These are phyloP conservation scores for Dimargaris cristalligena DNA, from an alignment of 192 early-diverging fungal species.

Conservation along the genomic window DNA sequence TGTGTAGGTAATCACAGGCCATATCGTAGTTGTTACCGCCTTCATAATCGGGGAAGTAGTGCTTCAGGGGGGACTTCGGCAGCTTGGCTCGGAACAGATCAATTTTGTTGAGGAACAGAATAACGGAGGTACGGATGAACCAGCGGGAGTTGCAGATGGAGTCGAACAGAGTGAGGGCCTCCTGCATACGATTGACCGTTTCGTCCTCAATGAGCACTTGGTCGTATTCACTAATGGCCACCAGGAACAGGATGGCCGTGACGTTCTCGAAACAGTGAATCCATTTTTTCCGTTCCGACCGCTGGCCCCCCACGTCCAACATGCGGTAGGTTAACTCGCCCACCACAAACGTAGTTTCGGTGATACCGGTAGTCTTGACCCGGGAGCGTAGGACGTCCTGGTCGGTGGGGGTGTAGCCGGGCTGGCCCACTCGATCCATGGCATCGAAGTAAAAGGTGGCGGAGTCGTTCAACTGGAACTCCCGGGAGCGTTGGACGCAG, in stretches of 20 bases:
- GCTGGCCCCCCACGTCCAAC: conserved; percentile 97
- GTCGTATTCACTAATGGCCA: conserved; percentile 91
- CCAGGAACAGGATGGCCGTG: conserved; percentile 87
- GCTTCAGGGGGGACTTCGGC: conserved; percentile 58
- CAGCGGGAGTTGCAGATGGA: conserved; percentile 95
- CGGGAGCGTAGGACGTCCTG: conserved; percentile 94
- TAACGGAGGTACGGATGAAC: conserved; percentile 96
- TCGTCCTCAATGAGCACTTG: conserved; percentile 92
- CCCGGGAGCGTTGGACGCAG: conserved; percentile 62
- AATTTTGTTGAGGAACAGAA: conserved; percentile 97
- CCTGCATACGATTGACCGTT: conserved; percentile 90
- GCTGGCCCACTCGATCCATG: conserved; percentile 70
- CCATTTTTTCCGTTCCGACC: conserved; percentile 98
- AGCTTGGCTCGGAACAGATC: conserved; percentile 90
- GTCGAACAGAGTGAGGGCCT: conserved; percentile 90
- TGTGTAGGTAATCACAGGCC: conserved; percentile 61
- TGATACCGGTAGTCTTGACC: conserved; percentile 95
- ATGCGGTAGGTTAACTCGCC: conserved; percentile 87
- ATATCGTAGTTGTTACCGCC: conserved; percentile 56
- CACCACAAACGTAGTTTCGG: conserved; percentile 83
- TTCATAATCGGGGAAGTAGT: conserved; percentile 83
- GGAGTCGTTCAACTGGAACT: conserved; percentile 96
- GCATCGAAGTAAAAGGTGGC: conserved; percentile 92
- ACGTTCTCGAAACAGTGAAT: conserved; percentile 98
- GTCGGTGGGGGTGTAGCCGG: conserved; percentile 74